These are phyloP conservation scores for Arthrobotrys sinensis DNA, from an alignment of 2,329 filamentous ascomycete species.

Conservation along the genomic window DNA sequence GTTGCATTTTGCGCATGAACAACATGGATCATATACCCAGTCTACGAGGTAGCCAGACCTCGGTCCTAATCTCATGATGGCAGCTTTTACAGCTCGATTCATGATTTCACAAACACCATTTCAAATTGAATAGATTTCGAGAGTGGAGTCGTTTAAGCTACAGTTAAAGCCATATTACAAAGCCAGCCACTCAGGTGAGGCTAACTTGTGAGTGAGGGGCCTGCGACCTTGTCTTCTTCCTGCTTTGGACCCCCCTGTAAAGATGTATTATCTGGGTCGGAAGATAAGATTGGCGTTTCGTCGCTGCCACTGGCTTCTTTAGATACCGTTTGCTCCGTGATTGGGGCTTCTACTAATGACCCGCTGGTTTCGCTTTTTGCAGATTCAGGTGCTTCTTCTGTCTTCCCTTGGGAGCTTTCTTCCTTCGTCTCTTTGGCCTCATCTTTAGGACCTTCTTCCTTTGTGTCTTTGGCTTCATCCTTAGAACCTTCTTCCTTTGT, in stretches of 20 bases:
- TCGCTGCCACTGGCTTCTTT: neutral
- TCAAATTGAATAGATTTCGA: neutral
- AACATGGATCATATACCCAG: neutral
- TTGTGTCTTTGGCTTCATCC: slow-evolving; percentile 24
- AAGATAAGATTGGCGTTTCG: slow-evolving; percentile 17
- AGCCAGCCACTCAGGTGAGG: neutral
- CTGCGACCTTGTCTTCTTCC: neutral
- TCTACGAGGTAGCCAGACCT: too few species aligned
- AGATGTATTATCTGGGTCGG: neutral
- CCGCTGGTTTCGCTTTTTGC: neutral
- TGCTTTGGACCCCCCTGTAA: neutral
- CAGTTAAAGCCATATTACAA: neutral
- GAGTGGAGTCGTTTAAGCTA: neutral
- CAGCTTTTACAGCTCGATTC: too few species aligned
- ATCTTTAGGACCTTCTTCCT: slow-evolving; percentile 55
- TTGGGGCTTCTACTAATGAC: neutral
- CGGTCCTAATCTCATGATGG: too few species aligned
- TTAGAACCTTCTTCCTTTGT: too few species aligned
- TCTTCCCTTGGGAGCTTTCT: slow-evolving; percentile 62
- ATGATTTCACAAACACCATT: neutral
- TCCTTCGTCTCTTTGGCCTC: too few species aligned
- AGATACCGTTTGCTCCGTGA: neutral
- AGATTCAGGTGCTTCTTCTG: slow-evolving; percentile 57
- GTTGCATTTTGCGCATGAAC: slow-evolving; percentile 21
- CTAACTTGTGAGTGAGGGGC: neutral